These are phyloP conservation scores for Nicotiana tomentosiformis DNA, from an alignment of 257 asterid genomes.

Conservation along the genomic window DNA sequence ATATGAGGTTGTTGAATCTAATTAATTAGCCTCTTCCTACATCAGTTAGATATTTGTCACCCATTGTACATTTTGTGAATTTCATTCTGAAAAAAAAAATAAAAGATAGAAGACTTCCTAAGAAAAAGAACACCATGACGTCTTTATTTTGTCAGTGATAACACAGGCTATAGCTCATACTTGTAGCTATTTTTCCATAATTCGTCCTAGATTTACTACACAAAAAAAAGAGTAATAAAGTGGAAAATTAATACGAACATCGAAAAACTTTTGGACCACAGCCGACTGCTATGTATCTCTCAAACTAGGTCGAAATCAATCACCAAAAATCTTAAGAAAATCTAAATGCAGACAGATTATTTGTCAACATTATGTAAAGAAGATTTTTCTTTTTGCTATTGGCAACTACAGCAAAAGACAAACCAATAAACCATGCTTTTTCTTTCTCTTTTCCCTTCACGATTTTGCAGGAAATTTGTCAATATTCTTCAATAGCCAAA, in stretches of 20 bases:
- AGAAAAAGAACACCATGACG: background rate
- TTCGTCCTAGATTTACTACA: background rate
- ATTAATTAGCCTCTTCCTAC: background rate
- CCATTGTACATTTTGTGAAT: no score
- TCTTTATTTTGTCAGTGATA: background rate
- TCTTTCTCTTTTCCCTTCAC: background rate
- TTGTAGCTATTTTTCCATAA: no score
- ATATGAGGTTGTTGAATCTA: background rate
- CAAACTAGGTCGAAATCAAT: background rate
- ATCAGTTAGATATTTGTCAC: background rate
- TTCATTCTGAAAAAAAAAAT: no score
- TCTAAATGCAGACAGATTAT: background rate
- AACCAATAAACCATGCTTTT: background rate
- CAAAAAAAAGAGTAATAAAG: background rate
- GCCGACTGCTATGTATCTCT: background rate
- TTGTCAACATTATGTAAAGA: background rate
- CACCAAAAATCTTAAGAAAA: background rate
- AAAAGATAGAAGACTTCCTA: background rate
- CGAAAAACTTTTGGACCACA: conserved; percentile 2
- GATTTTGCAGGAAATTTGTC: background rate
- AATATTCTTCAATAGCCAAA: background rate
- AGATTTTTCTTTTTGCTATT: background rate
- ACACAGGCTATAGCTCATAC: background rate
- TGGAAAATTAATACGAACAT: background rate
- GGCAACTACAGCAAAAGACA: background rate